phyloP scores from a whole-genome alignment of 1,139 yeast genomes.

The Meyerozyma guilliermondii region DNA sequence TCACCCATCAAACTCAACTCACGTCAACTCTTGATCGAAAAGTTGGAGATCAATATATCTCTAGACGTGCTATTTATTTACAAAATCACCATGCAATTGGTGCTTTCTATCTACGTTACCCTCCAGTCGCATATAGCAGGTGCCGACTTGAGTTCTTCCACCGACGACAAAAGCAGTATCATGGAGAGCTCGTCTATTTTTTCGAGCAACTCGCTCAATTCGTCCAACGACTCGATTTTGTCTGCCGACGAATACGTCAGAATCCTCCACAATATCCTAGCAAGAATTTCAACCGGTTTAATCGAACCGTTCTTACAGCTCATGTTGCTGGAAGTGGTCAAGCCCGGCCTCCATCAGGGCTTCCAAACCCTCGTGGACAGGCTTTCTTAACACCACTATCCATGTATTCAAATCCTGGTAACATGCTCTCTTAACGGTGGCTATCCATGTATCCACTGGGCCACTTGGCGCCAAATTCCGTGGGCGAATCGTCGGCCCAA shows the following conservation, averaged over 20 bases:
- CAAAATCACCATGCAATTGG: conserved; percentile 30
- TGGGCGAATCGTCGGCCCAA: conserved; percentile 60
- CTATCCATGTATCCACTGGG: conserved; percentile 7
- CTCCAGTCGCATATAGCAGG: conserved; percentile 10
- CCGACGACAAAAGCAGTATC: conserved; percentile 2
- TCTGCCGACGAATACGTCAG: conserved; percentile 31
- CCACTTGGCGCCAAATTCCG: conserved; percentile 10
- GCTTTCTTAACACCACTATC: conserved; percentile 9
- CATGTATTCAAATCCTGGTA: too few species aligned
- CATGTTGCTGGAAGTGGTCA: conserved; percentile 28
- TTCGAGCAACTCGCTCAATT: conserved; percentile 21
- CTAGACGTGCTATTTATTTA: conserved; percentile 38
- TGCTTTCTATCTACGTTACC: conserved; percentile 25
- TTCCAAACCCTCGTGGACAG: conserved; percentile 26
- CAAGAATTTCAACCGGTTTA: conserved; percentile 29
- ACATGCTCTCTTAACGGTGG: too few species aligned
- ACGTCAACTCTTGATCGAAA: conserved; percentile 40
- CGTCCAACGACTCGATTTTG: conserved; percentile 22
- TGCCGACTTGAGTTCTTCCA: conserved; percentile 4
- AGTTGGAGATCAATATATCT: conserved; percentile 40
- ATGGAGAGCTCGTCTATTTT: conserved; percentile 30
- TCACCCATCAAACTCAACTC: conserved; percentile 42
- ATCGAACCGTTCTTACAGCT: conserved; percentile 36
- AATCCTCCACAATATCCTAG: conserved; percentile 24
- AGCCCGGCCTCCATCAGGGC: conserved; percentile 23